Evolutionary conservation across 345 rosid species (phyloP).

Genomic region (Laguncularia racemosa): DNA sequence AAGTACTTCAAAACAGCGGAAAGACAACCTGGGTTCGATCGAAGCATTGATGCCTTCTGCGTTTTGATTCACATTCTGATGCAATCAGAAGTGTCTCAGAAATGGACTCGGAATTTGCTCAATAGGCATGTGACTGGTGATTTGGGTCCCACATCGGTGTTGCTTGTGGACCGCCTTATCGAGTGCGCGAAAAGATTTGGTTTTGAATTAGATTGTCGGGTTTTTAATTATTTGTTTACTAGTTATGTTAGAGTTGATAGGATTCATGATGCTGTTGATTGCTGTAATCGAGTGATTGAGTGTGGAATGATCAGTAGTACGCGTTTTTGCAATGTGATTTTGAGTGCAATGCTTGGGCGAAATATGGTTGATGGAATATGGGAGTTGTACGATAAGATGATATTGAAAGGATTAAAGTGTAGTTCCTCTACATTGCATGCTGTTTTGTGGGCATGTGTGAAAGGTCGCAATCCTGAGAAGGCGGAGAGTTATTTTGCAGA

Average conservation of each 20-base stretch:
- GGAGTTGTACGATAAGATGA: slow-evolving; percentile 42
- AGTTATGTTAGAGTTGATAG: slow-evolving; percentile 36
- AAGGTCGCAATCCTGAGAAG: slow-evolving; percentile 38
- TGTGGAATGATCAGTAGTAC: slow-evolving; percentile 25
- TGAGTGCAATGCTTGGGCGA: slow-evolving; percentile 36
- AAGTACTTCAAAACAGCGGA: slow-evolving; percentile 27
- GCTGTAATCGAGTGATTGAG: slow-evolving; percentile 37
- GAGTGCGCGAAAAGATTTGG: slow-evolving; percentile 29
- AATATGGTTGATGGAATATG: slow-evolving; percentile 33
- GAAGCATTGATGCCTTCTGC: slow-evolving; percentile 33
- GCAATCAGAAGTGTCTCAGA: slow-evolving; percentile 17
- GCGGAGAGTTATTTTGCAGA: slow-evolving; percentile 35
- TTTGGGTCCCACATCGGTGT: slow-evolving; percentile 25
- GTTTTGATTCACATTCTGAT: slow-evolving; percentile 55
- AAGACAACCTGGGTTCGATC: slow-evolving; percentile 25
- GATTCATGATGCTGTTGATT: slow-evolving; percentile 34
- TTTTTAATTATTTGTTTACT: slow-evolving; percentile 53
- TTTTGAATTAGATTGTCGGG: slow-evolving; percentile 32
- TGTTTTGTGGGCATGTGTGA: slow-evolving; percentile 50
- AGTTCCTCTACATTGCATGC: slow-evolving; percentile 31
- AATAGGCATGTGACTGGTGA: slow-evolving; percentile 23
- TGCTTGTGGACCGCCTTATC: slow-evolving; percentile 31
- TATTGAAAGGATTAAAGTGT: slow-evolving; percentile 31
- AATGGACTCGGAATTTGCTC: slow-evolving; percentile 34
- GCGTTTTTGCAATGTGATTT: slow-evolving; percentile 25